Base-by-base conservation (phyloP, 106 monocot genomes). In the Dioscorea zingiberensis region DNA sequence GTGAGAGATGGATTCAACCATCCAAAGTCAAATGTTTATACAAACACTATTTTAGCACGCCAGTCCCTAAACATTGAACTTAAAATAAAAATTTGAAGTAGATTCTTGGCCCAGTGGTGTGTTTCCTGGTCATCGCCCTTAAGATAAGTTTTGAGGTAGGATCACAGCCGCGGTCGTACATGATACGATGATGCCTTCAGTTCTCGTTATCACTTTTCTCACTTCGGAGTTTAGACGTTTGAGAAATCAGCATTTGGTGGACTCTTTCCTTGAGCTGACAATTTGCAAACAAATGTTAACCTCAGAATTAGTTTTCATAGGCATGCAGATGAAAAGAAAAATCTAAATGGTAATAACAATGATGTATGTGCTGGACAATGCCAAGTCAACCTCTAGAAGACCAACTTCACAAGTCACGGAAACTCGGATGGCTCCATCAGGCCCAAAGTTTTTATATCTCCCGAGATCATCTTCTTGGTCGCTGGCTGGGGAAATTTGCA, bases 401-500 rank as follows among this genome's bases (percentile, higher is more conserved):
- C 97, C 92, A 21, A 68, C 63, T 63, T 84, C 74, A 38, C 30
- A 82, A 55, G 59, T 86, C 47, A 97, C 73, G 8, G 97, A 97
- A 21, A 97, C 92, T 44, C 53, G 74, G 19, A 97, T 71, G 1
- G 92, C 77, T 10, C 79, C 86, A 54, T 76, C 63, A 0, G 97
- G 97, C n/a, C 97, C 97, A 67, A 69, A 81, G 8, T 16, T 76
- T 66, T 76, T 81, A 78, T 97, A 97, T 59, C 59, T 77, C 27
- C 16, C 77, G 12, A 79, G 26, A 55, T 82, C 84, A 59, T 77
- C 80, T 15, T 62, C 73, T 53, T 19, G 11, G 18, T 27, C 5
- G n/a, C 26, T 49, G 19, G 13, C 59, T 8, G 18, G 19, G 9
- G 74, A 54, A 5, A 76, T 74, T 69, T 70, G 76, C 38, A 88